Base-by-base conservation (phyloP, 805 yeast genomes). In the Yarrowia yakushimensis region DNA sequence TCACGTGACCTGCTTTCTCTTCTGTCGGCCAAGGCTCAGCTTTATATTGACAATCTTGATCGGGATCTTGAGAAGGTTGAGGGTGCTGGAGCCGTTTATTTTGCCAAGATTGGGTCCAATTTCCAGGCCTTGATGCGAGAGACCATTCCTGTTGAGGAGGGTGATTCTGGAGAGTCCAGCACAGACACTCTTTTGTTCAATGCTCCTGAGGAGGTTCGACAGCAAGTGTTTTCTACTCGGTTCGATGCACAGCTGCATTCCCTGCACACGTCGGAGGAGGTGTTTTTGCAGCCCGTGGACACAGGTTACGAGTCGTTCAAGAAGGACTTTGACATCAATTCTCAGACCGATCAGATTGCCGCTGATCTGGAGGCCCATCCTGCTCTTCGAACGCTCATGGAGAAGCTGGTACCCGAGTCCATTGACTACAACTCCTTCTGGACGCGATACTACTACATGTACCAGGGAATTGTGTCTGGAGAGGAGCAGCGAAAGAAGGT, bases 1-100 rank as follows among this genome's bases (percentile, higher is more conserved):
- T 63, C 61, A 20, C 63, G 64, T 41, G 46, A 64, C n/a, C 65
- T 39, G 9, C 62, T 15, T 41, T 65, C 37, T 13, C 50, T 34
- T 2, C 59, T 27, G 0, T 46, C 54, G 1, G 68, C 52, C 67
- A 75, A 31, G 65, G 85, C 91, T 8, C 90, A 87, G 67, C 79
- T 79, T 48, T 83, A 81, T 59, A 76, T 91, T 55, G 92, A 89
- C 65, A 81, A 82, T 8, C 78, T 92, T 65, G 97, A 91, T 72
- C 75, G 82, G 66, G 86, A 85, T 67, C 77, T 92, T 48, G 96
- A 88, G 67, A 78, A 78, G 60, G 85, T 90, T 8, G 97, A 92
- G 71, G 81, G 80, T 59, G 74, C 79, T 31, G 92, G 96, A 0
- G 82, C 86, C 0, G 76, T 77, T n/a, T 84, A 82, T 68, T 82